A percentile compares a stretch with the other conserved stretches of the same genome.
phyloP scores from a whole-genome alignment of 208 protist genomes.

The Acanthamoeba lenticulata region DNA sequence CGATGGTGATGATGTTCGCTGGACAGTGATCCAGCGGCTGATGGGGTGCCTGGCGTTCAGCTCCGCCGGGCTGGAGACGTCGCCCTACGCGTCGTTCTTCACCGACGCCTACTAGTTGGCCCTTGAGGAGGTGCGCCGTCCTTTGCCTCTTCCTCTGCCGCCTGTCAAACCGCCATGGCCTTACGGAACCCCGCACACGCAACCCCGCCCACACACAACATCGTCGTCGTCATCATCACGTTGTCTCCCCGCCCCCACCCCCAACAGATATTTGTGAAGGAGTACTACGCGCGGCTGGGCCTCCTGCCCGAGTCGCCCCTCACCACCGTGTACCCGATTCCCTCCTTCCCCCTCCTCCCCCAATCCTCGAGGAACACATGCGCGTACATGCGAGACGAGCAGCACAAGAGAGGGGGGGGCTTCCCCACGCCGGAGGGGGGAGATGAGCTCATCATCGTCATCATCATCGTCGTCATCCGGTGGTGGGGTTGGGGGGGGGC shows the following conservation, averaged over 20 bases:
- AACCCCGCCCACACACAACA: too few relatives aligned
- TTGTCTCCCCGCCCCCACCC: not conserved
- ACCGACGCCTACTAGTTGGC: not conserved
- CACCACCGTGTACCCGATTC: not conserved
- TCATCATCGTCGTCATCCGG: too few relatives aligned
- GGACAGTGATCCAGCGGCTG: slow-evolving; percentile 50
- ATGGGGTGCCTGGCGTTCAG: slow-evolving; percentile 43
- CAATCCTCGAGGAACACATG: too few relatives aligned
- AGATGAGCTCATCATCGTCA: too few relatives aligned
- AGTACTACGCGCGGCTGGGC: slow-evolving; percentile 1
- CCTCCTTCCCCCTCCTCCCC: not conserved
- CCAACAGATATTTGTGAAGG: not conserved
- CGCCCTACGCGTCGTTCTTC: slow-evolving; percentile 52
- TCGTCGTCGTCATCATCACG: too few relatives aligned
- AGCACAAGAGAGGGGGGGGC: too few relatives aligned
- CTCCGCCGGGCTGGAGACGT: not conserved
- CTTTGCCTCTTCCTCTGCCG: not conserved
- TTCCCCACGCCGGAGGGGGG: too few relatives aligned
- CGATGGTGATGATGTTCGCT: too few relatives aligned
- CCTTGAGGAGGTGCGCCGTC: not conserved
- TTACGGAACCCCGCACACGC: too few relatives aligned
- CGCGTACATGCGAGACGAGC: too few relatives aligned
- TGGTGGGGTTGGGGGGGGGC: not conserved
- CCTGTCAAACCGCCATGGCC: not conserved
- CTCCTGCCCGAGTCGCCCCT: not conserved